Conservation (phyloP, 768 basidiomycete genomes). For the Phanerochaete sordida region DNA sequence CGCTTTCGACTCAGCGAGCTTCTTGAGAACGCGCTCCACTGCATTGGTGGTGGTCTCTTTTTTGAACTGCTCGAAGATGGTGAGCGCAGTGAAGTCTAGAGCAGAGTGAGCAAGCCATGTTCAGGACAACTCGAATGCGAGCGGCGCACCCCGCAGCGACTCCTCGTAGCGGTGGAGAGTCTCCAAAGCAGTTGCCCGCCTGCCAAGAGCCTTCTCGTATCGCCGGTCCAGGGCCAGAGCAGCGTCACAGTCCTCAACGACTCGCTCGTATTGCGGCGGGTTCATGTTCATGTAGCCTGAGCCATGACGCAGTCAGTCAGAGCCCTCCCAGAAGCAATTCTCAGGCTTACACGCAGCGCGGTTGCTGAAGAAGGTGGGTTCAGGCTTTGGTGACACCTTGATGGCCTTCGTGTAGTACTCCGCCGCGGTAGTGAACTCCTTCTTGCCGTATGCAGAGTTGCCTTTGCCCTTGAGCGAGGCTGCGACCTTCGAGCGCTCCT, state of each 20-base stretch:
- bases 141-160: conserved; percentile 66
- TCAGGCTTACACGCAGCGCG: conserved; percentile 82
- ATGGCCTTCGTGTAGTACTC: conserved; percentile 75
- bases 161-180: conserved; percentile 70
- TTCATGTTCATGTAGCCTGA: conserved; percentile 88
- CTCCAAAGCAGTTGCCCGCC: conserved; percentile 85
- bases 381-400: conserved; percentile 67
- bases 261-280: conserved; percentile 79
- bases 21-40: conserved; percentile 92
- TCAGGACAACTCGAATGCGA: neutral
- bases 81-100: conserved; percentile 92
- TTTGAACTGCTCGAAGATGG: conserved; percentile 91
- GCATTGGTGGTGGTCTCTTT: conserved; percentile 73
- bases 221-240: conserved; percentile 79
- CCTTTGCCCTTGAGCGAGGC: conserved; percentile 67
- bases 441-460: conserved; percentile 64
- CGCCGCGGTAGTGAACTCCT: conserved; percentile 56
- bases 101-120: neutral
- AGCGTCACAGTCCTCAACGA: conserved; percentile 84
- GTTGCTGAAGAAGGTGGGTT: conserved; percentile 95
- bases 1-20: conserved; percentile 70
- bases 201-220: conserved; percentile 90
- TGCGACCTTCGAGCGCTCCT: conserved; percentile 67
- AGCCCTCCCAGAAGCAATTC: neutral
- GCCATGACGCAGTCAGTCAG: neutral